Evolutionary conservation across 371 early-diverging fungal genomes (phyloP), one percentile per base, ranked within the genome.

Genomic region (Conidiobolus incongruus): DNA sequence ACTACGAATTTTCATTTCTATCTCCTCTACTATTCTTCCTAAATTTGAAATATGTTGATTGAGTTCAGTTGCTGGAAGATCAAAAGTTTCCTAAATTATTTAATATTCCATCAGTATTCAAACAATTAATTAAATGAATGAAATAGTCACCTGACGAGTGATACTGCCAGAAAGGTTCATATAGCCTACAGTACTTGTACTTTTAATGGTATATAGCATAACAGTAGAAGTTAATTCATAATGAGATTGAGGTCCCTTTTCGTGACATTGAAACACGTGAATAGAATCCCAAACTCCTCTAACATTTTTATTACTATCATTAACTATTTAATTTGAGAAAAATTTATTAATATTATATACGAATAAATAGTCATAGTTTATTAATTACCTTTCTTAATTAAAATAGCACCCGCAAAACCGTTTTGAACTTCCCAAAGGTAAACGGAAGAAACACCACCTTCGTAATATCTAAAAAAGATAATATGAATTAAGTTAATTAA

Each of bases 251-350:
- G 86, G 74, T 13, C 80, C 78, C 44, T 75, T 72, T 54, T 84
- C 86, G 42, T 65, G 58, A 1, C 85, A 90, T 54, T 91, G 89
- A 47, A 95, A 66, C 1, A 94, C 90, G 52, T 95, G 96, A 54
- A 94, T 91, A n/a, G 93, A 90, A 52, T 95, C 96, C 96, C 96
- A 95, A n/a, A 86, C 72, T 19, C 93, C 93, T 45, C 80, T 82
- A 59, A 80, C 70, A 23, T 70, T 68, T 32, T 61, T 62, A 16
- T 50, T 60, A 15, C 68, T 67, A 46, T 76, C 78, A 41, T 68
- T 66, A 35, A 79, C 81, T 78, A 44, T 8, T 32, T n/a, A 17
- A 39, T 24, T 30, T 39, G 45, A 26, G 11, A 29, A 21, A 8
- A 29, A n/a, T n/a, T n/a, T n/a, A n/a, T n/a, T n/a, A n/a, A n/a